These are phyloP conservation scores for Chlorencoelia australis DNA, from an alignment of 2,329 filamentous ascomycete species.

Conservation along the genomic window DNA sequence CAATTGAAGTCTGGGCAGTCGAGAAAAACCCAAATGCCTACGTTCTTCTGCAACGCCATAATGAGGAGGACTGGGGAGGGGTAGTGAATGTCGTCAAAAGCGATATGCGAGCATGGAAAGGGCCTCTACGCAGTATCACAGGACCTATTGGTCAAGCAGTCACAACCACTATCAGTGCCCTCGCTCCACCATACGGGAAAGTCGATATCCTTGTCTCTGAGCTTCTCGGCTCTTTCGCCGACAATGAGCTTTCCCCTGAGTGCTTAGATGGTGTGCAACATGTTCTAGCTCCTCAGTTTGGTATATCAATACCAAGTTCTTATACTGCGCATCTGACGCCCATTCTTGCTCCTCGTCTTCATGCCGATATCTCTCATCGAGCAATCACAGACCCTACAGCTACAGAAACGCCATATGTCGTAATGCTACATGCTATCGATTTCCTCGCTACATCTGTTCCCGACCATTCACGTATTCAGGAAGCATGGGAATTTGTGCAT, in stretches of 20 bases:
- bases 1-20: slow-evolving; percentile 80
- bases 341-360: slow-evolving; percentile 75
- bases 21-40: slow-evolving; percentile 99
- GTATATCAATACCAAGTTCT: slow-evolving; percentile 85
- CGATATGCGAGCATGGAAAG: slow-evolving; percentile 95
- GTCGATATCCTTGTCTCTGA: slow-evolving; percentile 94
- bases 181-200: slow-evolving; percentile 43
- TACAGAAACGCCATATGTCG: slow-evolving; percentile 89
- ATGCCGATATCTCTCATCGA: slow-evolving; percentile 67
- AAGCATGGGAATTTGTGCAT: slow-evolving; percentile 73
- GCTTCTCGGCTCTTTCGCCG: slow-evolving; percentile 86
- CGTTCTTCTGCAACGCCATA: slow-evolving; percentile 81
- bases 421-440: slow-evolving; percentile 83
- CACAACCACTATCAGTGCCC: slow-evolving; percentile 26
- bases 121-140: slow-evolving; percentile 45
- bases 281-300: slow-evolving; percentile 65
- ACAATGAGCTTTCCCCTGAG: slow-evolving; percentile 95
- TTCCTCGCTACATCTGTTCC: slow-evolving; percentile 60
- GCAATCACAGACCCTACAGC: slow-evolving; percentile 53
- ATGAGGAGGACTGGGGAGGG: slow-evolving; percentile 69
- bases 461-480: slow-evolving; percentile 55
- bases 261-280: slow-evolving; percentile 93
- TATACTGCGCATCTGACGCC: slow-evolving; percentile 95
- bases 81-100: slow-evolving; percentile 84
- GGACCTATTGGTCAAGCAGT: slow-evolving; percentile 28